phyloP scores from a whole-genome alignment of 306 rosid genomes.

The Medicago arabica region DNA sequence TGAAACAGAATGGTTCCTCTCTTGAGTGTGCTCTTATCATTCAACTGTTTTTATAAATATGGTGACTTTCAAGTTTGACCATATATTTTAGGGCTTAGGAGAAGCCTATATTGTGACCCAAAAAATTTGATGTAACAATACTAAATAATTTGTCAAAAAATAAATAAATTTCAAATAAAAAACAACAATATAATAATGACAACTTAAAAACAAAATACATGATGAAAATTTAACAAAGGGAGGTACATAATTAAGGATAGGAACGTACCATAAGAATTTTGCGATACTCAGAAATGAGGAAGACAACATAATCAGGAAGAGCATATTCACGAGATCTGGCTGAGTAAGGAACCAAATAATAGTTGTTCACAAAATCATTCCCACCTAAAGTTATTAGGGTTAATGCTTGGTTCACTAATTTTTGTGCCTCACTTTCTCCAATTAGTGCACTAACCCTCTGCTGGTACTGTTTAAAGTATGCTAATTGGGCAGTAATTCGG shows the following conservation, averaged over 20 bases:
- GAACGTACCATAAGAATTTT: conserved; percentile 69
- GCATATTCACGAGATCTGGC: conserved; percentile 82
- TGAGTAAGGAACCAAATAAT: conserved; percentile 75
- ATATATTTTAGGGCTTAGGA: no score
- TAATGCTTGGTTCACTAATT: conserved; percentile 63
- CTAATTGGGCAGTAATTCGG: conserved; percentile 58
- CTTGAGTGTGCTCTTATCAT: no score
- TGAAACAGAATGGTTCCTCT: no score
- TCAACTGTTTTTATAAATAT: no score
- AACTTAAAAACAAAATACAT: no score
- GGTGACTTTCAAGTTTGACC: no score
- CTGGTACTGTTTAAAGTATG: conserved; percentile 70
- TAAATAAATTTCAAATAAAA: no score
- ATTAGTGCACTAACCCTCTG: conserved; percentile 61
- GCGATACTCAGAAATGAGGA: conserved; percentile 77
- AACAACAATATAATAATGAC: no score
- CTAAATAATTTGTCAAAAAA: no score
- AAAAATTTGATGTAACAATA: no score
- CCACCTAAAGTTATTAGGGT: conserved; percentile 81
- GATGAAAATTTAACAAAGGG: background rate
- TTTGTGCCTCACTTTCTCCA: conserved; percentile 57
- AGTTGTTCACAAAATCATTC: conserved; percentile 90
- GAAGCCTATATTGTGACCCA: no score
- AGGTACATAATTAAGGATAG: background rate
- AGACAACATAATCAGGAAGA: conserved; percentile 78